A percentile compares a stretch with the other conserved stretches of the same genome.
Conservation (phyloP, 2,329 filamentous ascomycete genomes). For the Pseudomassariella vexata region DNA sequence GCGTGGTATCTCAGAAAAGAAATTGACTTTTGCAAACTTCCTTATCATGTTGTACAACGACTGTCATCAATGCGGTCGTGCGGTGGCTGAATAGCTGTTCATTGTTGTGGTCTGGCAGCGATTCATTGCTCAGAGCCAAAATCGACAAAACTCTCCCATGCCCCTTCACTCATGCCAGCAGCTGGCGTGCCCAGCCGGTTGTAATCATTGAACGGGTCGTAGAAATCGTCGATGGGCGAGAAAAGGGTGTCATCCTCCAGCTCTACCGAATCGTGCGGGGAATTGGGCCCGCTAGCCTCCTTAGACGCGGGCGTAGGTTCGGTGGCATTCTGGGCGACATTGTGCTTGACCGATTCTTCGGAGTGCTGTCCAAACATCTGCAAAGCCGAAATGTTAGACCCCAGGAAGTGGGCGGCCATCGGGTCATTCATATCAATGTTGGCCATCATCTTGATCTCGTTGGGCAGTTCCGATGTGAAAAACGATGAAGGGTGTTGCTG, state of each 20-base stretch:
- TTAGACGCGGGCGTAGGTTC: neutral
- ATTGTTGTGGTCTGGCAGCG: neutral
- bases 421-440: conserved; percentile 25
- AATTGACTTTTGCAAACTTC: conserved; percentile 1
- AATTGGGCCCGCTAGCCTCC: neutral
- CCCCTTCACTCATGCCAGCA: conserved; percentile 12
- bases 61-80: too few relatives aligned
- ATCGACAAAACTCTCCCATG: conserved; percentile 24
- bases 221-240: conserved; percentile 11
- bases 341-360: conserved; percentile 4
- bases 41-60: too few relatives aligned
- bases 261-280: conserved; percentile 3
- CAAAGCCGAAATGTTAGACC: conserved; percentile 12
- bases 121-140: conserved; percentile 22
- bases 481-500: conserved; percentile 23
- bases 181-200: conserved; percentile 15
- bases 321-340: conserved; percentile 2
- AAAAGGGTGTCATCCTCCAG: conserved; percentile 10
- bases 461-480: conserved; percentile 36
- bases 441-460: conserved; percentile 36
- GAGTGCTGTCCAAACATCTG: conserved; percentile 15
- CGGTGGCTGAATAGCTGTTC: too few relatives aligned
- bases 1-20: conserved; percentile 10
- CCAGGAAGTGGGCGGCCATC: conserved; percentile 22
- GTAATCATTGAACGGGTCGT: conserved; percentile 9